Percentiles rank a stretch among this genome's conserved stretches.
phyloP scores from a whole-genome alignment of 1,284 basidiomycete genomes.

The Ceraceosorus guamensis region DNA sequence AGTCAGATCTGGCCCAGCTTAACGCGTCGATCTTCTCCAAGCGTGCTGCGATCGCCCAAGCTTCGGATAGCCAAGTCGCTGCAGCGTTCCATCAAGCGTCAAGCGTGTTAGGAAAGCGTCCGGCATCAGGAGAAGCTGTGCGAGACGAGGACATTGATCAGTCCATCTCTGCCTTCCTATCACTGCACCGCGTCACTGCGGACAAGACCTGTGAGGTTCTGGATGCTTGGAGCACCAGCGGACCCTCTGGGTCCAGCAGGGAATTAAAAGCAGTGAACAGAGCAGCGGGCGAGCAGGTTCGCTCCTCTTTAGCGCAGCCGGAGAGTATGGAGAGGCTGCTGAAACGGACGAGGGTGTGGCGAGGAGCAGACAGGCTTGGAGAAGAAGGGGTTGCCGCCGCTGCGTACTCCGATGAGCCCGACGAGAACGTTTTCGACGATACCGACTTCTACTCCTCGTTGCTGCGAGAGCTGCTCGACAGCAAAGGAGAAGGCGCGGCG shows the following conservation, averaged over 20 bases:
- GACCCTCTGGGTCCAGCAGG: conserved; percentile 16
- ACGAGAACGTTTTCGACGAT: conserved; percentile 43
- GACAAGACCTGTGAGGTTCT: neutral
- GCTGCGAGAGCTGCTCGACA: conserved; percentile 44
- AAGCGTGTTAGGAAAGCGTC: neutral
- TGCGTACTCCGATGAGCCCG: conserved; percentile 6
- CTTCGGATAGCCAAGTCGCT: neutral
- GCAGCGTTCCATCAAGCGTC: neutral
- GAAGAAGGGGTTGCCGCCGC: neutral
- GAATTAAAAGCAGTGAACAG: conserved; percentile 37
- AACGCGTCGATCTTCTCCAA: neutral
- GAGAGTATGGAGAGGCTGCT: conserved; percentile 33
- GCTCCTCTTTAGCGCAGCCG: conserved; percentile 26
- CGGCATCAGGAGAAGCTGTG: neutral
- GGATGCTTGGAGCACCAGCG: conserved; percentile 14
- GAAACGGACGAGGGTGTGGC: conserved; percentile 33
- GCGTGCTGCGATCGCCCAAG: neutral
- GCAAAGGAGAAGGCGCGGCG: conserved; percentile 10
- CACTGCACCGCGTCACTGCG: neutral
- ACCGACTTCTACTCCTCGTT: conserved; percentile 42
- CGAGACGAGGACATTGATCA: neutral
- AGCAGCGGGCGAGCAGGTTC: conserved; percentile 28
- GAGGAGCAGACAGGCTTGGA: conserved; percentile 15
- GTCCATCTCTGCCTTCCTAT: neutral
- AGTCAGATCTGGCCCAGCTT: neutral